Base-by-base conservation (phyloP, 768 basidiomycete genomes). In the Gloeostereum incarnatum region DNA sequence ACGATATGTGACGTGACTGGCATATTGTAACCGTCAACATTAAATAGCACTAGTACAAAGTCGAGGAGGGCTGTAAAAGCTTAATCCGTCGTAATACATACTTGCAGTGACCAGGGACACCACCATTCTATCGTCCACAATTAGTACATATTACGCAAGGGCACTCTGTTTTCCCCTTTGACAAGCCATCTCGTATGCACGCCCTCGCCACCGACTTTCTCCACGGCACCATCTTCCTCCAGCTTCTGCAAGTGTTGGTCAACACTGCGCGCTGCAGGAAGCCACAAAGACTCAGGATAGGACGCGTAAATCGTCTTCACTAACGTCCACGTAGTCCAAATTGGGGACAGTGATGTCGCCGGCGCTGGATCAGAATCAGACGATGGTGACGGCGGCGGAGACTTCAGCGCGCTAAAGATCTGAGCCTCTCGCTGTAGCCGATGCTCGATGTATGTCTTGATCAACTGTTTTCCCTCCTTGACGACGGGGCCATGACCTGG, bases 401-500 rank as follows among this genome's bases (percentile, higher is more conserved):
- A 53, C 16, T 62, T 51, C 19, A 86, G 54, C 7, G 73, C 54
- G 13, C 58, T 52, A 1, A 96, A 34, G 24, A 97, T 76, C 61
- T 97, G 81, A 6, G 63, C 61, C 54, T 98, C 94, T 36, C 92
- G 68, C 44, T 86, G 74, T 39, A 81, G 65, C 6, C 93, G 75
- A 51, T 98, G 91, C 23, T 71, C 54, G 42, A 92, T 83, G 52
- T 97, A 96, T 33, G 62, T 69, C 33, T 61, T 53, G 49, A 97
- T 78, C 21, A 75, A 62, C 24, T 67, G 63, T 27, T 66, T 56
- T 5, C 83, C 86, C 10, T 85, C 65, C 5, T 56, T 42, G 2
- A 93, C 71, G 23, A 86, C 76, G 4, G 86, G 81, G 0, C 94
- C 94, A 45, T 98, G 94, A 1, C 78, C 91, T 0, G 93, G 92